Base-by-base conservation (phyloP, 192 early-diverging fungal species). In the Backusella sp. region DNA sequence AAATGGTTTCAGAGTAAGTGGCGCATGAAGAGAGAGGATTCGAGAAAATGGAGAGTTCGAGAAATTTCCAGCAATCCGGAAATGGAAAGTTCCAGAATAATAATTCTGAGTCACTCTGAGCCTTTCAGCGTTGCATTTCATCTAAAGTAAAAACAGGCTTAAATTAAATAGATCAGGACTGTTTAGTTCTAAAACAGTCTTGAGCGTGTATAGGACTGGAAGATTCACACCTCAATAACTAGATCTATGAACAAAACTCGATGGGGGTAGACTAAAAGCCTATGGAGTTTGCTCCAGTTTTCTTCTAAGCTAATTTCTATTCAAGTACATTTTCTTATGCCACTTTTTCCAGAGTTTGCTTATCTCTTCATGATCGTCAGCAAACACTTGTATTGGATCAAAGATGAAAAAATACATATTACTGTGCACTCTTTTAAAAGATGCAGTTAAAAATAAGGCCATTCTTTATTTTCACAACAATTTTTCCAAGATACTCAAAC, bases 1-100 rank as follows among this genome's bases (percentile, higher is more conserved):
- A n/a, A n/a, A n/a, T n/a, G n/a, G n/a, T n/a, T n/a, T n/a, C n/a
- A n/a, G n/a, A n/a, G n/a, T n/a, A n/a, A n/a, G n/a, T n/a, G n/a
- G n/a, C n/a, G n/a, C n/a, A 42, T 42, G 14, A 12, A 42, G 0
- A 42, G 41, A 96, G 52, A 53, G 52, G n/a, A 21, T 53, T 53
- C 52, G 52, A 53, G 52, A 53, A 53, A 53, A 44, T 53, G 21
- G 52, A 53, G 53, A 11, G 21, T 56, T 56, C 53, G 2, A 21
- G 53, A 56, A 56, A 23, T 21, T 44, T 14, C 7, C 23, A 62
- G 23, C 2, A 14, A 28, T 62, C 56, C 28, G 4, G 56, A 62
- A 62, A 62, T 28, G 56, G 56, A 62, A 28, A 23, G 21, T 62
- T 62, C 56, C 12, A 62, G 56, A 62, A 28, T 28, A 14, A 14